phyloP scores from a whole-genome alignment of 1,139 yeast species.

The Taphrina communis region DNA sequence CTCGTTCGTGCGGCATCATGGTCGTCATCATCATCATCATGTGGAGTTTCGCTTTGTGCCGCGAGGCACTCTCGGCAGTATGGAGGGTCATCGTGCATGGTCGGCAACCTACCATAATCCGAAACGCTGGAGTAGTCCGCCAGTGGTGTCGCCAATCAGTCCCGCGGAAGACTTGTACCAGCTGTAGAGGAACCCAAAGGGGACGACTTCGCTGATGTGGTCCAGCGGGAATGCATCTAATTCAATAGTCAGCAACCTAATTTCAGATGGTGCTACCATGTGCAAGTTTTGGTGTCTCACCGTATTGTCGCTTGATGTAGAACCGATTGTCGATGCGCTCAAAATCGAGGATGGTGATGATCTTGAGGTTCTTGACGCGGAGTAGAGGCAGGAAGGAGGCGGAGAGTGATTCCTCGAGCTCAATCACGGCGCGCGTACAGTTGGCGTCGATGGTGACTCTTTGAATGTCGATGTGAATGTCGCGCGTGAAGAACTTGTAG shows the following conservation, averaged over 20 bases:
- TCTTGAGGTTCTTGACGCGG: conserved; percentile 19
- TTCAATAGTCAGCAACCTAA: background rate
- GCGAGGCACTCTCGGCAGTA: background rate
- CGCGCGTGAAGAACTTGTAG: conserved; percentile 33
- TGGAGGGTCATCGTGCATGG: no score
- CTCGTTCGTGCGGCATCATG: no score
- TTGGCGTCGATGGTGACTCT: conserved; percentile 22
- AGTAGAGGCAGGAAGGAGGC: conserved; percentile 22
- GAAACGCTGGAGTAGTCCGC: conserved; percentile 7
- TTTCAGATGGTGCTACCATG: background rate
- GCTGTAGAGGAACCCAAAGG: conserved; percentile 30
- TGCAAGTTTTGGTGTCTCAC: background rate
- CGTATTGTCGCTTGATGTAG: conserved; percentile 27
- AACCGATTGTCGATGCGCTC: conserved; percentile 24
- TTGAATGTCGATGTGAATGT: conserved; percentile 26
- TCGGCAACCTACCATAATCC: conserved; percentile 11
- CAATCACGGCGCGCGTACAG: conserved; percentile 22
- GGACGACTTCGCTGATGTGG: conserved; percentile 28
- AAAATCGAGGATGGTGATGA: conserved; percentile 20
- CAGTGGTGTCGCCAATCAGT: conserved; percentile 15
- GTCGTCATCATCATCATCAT: background rate
- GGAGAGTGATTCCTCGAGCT: conserved; percentile 23
- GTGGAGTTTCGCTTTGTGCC: background rate
- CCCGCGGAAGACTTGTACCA: conserved; percentile 33
- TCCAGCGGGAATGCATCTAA: conserved; percentile 29